Base-by-base conservation (phyloP, 1,139 yeast genomes). In the Candida sp. region DNA sequence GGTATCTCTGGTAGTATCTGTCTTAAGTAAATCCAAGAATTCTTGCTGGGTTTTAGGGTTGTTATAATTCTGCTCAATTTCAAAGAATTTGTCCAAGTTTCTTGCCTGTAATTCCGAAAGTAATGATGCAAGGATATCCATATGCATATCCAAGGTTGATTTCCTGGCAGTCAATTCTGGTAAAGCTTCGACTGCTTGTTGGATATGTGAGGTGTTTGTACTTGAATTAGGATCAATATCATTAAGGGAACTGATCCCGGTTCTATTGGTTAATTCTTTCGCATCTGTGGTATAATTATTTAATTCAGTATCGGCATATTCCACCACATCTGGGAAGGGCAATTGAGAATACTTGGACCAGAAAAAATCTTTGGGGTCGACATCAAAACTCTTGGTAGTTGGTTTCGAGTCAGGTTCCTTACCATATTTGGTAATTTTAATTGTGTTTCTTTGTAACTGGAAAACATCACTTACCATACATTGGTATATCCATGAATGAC, bases 241-340 rank as follows among this genome's bases (percentile, higher is more conserved):
- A 48, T 78, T 80, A 41, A 89, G 69, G 1, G 83, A 77, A 5
- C 79, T 68, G 21, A 84, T 82, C 5, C 96, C 96, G 0, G 96
- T 86, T 50, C 78, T 82, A 47, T 79, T 77, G 3, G 98, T 89
- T 45, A 95, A 75, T 46, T 86, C 95, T 49, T 82, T 84, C 2
- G 98, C 97, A 55, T 89, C 97, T 47, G 80, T 78, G 53, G 91
- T 91, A 65, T 93, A 93, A 45, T 77, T 74, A 49, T 84, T 82
- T 48, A 91, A 74, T 49, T 90, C 97, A 15, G 76, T 68, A 59
- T 95, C 98, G 22, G 96, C 93, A 63, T 88, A 88, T 60, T 93
- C 99, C 30, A 95, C 99, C 21, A 95, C 98, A 61, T 93, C 97
- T 1, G 99, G 99, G 72, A 93, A 93, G 35, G 99, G 98, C 46